These are phyloP conservation scores for Galeopsis tetrahit DNA, from an alignment of 257 asterid species.

Conservation along the genomic window DNA sequence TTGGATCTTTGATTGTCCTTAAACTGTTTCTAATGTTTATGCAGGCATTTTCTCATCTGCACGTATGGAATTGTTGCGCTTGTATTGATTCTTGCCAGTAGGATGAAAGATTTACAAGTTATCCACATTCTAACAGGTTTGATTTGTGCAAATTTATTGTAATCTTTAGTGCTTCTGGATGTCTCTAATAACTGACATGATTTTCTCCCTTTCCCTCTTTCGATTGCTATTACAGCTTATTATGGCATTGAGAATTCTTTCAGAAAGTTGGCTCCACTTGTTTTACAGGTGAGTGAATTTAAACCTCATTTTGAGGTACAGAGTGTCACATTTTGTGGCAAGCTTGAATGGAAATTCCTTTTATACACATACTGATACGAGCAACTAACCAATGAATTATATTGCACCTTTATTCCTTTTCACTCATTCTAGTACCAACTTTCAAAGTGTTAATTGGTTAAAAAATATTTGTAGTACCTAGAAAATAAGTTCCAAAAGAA, in stretches of 20 bases:
- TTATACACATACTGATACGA: not conserved
- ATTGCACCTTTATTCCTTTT: not conserved
- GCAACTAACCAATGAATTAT: conserved; percentile 9
- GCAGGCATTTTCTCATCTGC: conserved; percentile 96
- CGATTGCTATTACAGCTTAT: conserved; percentile 65
- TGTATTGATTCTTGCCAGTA: conserved; percentile 81
- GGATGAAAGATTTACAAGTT: conserved; percentile 74
- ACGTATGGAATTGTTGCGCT: conserved; percentile 77
- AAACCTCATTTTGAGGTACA: conserved; percentile 24
- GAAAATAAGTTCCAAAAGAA: not conserved
- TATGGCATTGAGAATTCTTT: conserved; percentile 84
- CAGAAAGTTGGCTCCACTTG: conserved; percentile 78
- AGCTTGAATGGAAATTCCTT: conserved; percentile 25
- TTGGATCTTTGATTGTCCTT: conserved; percentile 28
- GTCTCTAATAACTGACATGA: conserved; percentile 31
- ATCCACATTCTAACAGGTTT: conserved; percentile 82
- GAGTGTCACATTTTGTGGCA: conserved; percentile 21
- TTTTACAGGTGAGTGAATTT: conserved; percentile 62
- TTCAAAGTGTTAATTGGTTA: not conserved
- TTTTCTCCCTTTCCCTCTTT: conserved; percentile 9
- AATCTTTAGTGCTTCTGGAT: conserved; percentile 31
- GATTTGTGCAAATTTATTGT: conserved; percentile 31
- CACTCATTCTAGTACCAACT: conserved; percentile 1
- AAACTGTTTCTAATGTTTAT: conserved; percentile 34
- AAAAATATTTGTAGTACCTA: not conserved